These are phyloP conservation scores for Noccaea caerulescens DNA, from an alignment of 345 rosid species.

Conservation along the genomic window DNA sequence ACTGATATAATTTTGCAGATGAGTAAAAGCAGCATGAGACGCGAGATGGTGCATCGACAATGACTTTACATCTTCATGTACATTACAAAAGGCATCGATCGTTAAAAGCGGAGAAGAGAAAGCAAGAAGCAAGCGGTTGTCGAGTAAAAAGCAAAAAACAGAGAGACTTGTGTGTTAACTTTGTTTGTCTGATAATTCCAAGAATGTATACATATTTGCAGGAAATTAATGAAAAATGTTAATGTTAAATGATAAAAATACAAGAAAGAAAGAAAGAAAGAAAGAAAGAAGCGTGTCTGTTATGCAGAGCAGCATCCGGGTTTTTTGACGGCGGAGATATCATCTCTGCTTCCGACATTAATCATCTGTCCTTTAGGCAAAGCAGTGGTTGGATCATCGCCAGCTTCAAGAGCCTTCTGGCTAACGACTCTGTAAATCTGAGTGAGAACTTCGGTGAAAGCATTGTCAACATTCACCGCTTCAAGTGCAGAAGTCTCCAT, in stretches of 20 bases:
- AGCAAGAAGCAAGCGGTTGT: constrained; percentile 1
- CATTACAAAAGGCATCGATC: background rate
- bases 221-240: constrained; percentile 29
- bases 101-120: constrained; percentile 3
- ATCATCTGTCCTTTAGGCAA: constrained; percentile 84
- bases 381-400: constrained; percentile 79
- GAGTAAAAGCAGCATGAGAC: background rate
- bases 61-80: constrained; percentile 26
- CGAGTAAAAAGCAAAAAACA: background rate
- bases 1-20: constrained; percentile 1
- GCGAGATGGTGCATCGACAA: background rate
- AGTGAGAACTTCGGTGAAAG: constrained; percentile 81
- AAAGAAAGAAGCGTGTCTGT: background rate
- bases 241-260: background rate
- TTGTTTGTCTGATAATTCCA: constrained; percentile 35
- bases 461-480: constrained; percentile 77
- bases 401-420: constrained; percentile 81
- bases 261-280: constrained; percentile 24
- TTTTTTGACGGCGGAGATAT: constrained; percentile 79
- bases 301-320: constrained; percentile 77
- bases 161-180: constrained; percentile 20
- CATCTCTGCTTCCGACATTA: constrained; percentile 69
- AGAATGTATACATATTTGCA: constrained; percentile 42
- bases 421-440: constrained; percentile 79
- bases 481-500: constrained; percentile 95